Base-by-base conservation (phyloP, 306 rosid species). In the Cucurbita pepo region DNA sequence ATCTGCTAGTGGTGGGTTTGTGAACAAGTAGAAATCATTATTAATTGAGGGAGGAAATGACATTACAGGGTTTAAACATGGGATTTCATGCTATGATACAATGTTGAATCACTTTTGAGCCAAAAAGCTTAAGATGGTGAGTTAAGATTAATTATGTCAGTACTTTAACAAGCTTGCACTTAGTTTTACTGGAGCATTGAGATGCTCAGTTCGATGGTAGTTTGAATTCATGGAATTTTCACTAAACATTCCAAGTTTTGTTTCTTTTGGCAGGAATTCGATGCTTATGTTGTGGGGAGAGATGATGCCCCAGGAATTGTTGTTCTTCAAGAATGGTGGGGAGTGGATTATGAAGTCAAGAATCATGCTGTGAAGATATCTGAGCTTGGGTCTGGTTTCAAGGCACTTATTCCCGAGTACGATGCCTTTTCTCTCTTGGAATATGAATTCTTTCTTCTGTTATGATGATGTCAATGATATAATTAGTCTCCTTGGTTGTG, bases 381-480 rank as follows among this genome's bases (percentile, higher is more conserved):
- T 79, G 78, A 86, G 80, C 88, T 91, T 51, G 88, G 85, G 50
- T 51, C 84, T 78, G 95, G 97, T 54, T 89, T 89, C 72, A 91
- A 88, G 79, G 97, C 92, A 63, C 97, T 91, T 74, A 89, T 91
- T 67, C 97, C 97, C n/a, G 95, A 91, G 97, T 91, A 91, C 71
- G 80, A 69, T 53, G 69, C 5, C 40, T 57, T 53, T 36, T 12
- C 12, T 56, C 11, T 40, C 69, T 8, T 10, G 10, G 41, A 34
- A 6, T 70, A 40, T 30, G 45, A 10, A 36, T 16, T 15, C 11
- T 30, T 36, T 74, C n/a, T 48, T 54, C 64, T 13, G 64, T 41
- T 5, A 47, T 50, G 37, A 22, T 41, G 44, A 10, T 11, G 11
- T 43, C 47, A n/a, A 50, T 64, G 36, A 5, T 19, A 19, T 21